phyloP scores from a whole-genome alignment of 768 basidiomycete genomes.

The Mycena haematopus region DNA sequence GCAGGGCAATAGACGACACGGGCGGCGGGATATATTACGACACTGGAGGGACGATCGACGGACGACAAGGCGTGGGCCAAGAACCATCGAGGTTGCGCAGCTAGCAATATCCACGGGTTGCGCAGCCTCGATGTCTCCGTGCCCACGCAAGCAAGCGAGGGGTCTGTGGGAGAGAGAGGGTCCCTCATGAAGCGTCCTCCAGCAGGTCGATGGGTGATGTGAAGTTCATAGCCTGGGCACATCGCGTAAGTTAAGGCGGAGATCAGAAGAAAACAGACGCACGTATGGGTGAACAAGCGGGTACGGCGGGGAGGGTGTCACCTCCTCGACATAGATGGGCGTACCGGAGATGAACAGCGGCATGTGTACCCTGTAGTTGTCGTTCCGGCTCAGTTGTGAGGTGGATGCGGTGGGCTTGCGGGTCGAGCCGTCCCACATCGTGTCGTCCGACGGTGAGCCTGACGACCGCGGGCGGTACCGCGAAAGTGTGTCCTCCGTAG shows the following conservation, averaged over 20 bases:
- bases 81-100: neutral
- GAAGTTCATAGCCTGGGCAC: slow-evolving; percentile 46
- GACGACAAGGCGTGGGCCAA: neutral
- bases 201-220: slow-evolving; percentile 48
- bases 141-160: neutral
- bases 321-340: slow-evolving; percentile 25
- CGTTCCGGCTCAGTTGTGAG: slow-evolving; percentile 19
- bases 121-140: neutral
- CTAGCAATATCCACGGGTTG: neutral
- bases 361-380: slow-evolving; percentile 23
- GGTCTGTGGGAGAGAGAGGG: neutral
- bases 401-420: slow-evolving; percentile 26
- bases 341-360: slow-evolving; percentile 19
- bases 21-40: neutral
- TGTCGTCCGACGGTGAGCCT: slow-evolving; percentile 39
- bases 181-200: slow-evolving; percentile 22
- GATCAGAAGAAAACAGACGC: slow-evolving; percentile 27
- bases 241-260: slow-evolving; percentile 13
- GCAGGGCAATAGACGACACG: neutral
- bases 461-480: slow-evolving; percentile 29
- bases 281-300: slow-evolving; percentile 52
- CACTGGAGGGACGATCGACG: neutral
- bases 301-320: slow-evolving; percentile 20
- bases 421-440: slow-evolving; percentile 36
- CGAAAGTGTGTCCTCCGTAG: slow-evolving; percentile 19